Base-by-base conservation (phyloP, 1,284 basidiomycete genomes). In the Trichosporon sp. region DNA sequence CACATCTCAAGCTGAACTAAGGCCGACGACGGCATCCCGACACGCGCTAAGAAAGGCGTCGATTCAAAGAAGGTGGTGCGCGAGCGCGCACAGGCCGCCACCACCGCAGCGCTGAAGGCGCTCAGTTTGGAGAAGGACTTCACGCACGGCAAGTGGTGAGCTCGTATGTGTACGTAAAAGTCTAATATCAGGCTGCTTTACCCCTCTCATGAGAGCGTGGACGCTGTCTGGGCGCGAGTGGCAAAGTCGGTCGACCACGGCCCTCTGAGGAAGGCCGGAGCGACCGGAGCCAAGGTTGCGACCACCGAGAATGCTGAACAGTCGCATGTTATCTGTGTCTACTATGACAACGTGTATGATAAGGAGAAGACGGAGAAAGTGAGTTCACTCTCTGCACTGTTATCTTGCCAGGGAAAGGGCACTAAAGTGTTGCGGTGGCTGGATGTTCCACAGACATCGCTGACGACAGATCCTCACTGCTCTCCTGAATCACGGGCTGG, bases 101-200 rank as follows among this genome's bases (percentile, higher is more conserved):
- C 75, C 0, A 73, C 66, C 0, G 65, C 67, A 11, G 54, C 69
- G 8, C 66, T 82, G 35, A 78, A 78, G 70, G 69, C 68, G 32
- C 54, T 80, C 6, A 75, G 76, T 0, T 26, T 69, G 6, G 68
- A 73, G 16, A 70, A 68, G 2, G 66, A 71, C 1, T 79, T 70
- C 68, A 78, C 76, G 5, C 10, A 11, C 12, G 80, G 80, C 5
- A 81, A 82, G 70, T 81, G 80, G 79, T 77, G 61, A 43, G 79
- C 70, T 37, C 4, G n/a, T n/a, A 1, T 32, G n/a, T 19, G 12
- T 12, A 3, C 1, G 32, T 11, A n/a, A 14, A 16, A 10, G 26
- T 26, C 51, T 19, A 14, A 16, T 19, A 2, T 0, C 54, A 78
- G 76, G 79, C 56, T 80, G 51, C 31, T 76, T 8, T 78, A 77